Conservation (phyloP, 805 yeast species). For the Zygosaccharomyces bisporus region DNA sequence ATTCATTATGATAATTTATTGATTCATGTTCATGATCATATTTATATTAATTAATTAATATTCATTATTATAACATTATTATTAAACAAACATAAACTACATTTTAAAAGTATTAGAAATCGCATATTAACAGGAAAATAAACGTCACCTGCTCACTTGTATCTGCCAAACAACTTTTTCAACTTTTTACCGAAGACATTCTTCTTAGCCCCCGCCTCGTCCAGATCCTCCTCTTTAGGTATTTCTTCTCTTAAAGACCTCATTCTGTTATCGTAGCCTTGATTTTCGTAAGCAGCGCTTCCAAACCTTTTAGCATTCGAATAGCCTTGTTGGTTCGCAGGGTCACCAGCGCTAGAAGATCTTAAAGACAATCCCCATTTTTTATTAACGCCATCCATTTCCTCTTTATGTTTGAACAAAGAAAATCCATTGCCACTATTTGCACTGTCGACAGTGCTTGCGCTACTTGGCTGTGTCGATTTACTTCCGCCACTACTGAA, state of each 20-base stretch:
- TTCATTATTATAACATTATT: constrained; percentile 3
- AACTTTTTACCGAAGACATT: constrained; percentile 37
- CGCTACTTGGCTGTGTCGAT: constrained; percentile 14
- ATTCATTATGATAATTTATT: too few species aligned
- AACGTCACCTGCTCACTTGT: constrained; percentile 14
- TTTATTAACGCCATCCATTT: constrained; percentile 14
- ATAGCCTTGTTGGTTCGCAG: constrained; percentile 2
- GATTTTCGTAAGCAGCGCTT: constrained; percentile 6
- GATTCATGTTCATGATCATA: neutral
- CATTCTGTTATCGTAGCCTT: constrained; percentile 5
- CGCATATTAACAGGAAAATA: neutral
- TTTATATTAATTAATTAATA: neutral
- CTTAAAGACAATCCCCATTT: constrained; percentile 26
- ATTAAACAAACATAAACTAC: neutral
- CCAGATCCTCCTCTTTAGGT: constrained; percentile 1
- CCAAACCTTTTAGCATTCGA: constrained; percentile 11
- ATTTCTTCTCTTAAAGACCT: constrained; percentile 9
- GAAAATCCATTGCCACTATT: constrained; percentile 19
- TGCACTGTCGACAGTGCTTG: constrained; percentile 7
- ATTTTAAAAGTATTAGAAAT: neutral
- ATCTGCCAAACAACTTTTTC: constrained; percentile 42
- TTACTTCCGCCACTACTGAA: constrained; percentile 18
- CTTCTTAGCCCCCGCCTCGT: constrained; percentile 29
- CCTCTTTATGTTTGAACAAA: constrained; percentile 19
- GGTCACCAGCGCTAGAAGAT: constrained; percentile 23